Conservation (phyloP, 164 flowering plant genomes). For the Nymphaea colorata region DNA sequence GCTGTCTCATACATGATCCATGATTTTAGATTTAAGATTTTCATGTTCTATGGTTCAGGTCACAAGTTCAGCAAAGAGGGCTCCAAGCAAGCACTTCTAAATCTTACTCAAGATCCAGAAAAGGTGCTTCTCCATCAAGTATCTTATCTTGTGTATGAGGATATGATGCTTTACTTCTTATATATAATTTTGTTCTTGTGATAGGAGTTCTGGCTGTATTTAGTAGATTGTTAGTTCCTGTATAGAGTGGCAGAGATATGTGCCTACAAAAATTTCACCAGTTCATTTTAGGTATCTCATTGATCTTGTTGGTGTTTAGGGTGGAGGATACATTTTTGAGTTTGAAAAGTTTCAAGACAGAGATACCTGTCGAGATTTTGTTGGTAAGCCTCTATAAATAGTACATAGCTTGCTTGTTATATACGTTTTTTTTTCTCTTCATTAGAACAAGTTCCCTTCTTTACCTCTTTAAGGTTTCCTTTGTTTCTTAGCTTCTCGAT, state of each 20-base stretch:
- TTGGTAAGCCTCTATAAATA: slow-evolving; percentile 35
- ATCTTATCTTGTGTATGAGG: too few species aligned
- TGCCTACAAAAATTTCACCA: too few species aligned
- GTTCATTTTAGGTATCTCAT: too few species aligned
- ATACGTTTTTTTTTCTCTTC: not conserved
- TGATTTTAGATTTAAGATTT: too few species aligned
- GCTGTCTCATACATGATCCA: too few species aligned
- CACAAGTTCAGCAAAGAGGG: slow-evolving; percentile 56
- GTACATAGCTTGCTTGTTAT: not conserved
- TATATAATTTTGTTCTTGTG: too few species aligned
- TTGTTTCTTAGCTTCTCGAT: not conserved
- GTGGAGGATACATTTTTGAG: slow-evolving; percentile 68
- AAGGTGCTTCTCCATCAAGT: not conserved
- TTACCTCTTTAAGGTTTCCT: not conserved
- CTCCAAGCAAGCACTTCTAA: slow-evolving; percentile 51
- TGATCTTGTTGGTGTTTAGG: slow-evolving; percentile 17
- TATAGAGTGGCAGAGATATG: too few species aligned
- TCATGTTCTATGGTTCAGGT: slow-evolving; percentile 21
- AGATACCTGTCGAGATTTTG: slow-evolving; percentile 75
- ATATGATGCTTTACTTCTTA: too few species aligned
- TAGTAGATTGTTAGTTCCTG: too few species aligned
- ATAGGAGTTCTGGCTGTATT: too few species aligned
- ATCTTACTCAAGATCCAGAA: slow-evolving; percentile 29
- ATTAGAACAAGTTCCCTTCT: not conserved
- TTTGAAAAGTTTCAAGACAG: slow-evolving; percentile 68